Percentiles rank a stretch among this genome's conserved stretches.
Evolutionary conservation across 1,139 yeast species (phyloP).

Genomic region (Geotrichum histeridarum): DNA sequence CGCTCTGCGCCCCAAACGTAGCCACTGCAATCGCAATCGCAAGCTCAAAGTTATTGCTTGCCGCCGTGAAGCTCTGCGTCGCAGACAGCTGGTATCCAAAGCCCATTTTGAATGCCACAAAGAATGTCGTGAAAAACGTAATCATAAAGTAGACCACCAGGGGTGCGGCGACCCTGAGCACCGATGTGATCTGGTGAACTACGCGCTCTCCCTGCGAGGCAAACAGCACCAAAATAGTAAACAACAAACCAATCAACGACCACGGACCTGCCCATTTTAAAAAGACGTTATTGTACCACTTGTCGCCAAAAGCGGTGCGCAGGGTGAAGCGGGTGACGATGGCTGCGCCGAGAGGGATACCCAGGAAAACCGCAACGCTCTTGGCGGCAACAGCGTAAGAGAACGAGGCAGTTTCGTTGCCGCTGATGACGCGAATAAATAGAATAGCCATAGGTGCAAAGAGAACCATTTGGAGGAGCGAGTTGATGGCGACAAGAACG

Average conservation of each 20-base stretch:
- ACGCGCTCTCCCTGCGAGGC: slow-evolving; percentile 51
- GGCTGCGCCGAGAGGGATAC: slow-evolving; percentile 51
- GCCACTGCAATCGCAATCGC: slow-evolving; percentile 54
- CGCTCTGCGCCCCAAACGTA: slow-evolving; percentile 49
- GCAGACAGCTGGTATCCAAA: slow-evolving; percentile 44
- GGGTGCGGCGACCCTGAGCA: slow-evolving; percentile 51
- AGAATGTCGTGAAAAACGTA: slow-evolving; percentile 46
- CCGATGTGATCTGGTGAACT: slow-evolving; percentile 47
- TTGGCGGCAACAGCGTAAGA: slow-evolving; percentile 46
- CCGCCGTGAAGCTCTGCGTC: slow-evolving; percentile 55
- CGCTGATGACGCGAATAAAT: slow-evolving; percentile 32
- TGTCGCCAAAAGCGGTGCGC: slow-evolving; percentile 33
- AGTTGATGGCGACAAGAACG: slow-evolving; percentile 48
- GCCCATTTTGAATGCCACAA: slow-evolving; percentile 29
- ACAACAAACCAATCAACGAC: slow-evolving; percentile 50
- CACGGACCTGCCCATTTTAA: slow-evolving; percentile 46
- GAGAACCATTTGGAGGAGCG: slow-evolving; percentile 49
- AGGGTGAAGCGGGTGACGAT: slow-evolving; percentile 41
- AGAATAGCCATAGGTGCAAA: slow-evolving; percentile 53
- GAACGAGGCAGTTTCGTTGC: slow-evolving; percentile 25
- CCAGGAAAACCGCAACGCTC: slow-evolving; percentile 52
- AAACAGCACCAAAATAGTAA: slow-evolving; percentile 51
- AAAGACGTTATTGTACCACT: slow-evolving; percentile 37
- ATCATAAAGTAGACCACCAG: slow-evolving; percentile 47
- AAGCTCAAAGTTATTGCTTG: slow-evolving; percentile 53